Evolutionary conservation across 345 rosid genomes (phyloP).

Genomic region (Turnera subulata): DNA sequence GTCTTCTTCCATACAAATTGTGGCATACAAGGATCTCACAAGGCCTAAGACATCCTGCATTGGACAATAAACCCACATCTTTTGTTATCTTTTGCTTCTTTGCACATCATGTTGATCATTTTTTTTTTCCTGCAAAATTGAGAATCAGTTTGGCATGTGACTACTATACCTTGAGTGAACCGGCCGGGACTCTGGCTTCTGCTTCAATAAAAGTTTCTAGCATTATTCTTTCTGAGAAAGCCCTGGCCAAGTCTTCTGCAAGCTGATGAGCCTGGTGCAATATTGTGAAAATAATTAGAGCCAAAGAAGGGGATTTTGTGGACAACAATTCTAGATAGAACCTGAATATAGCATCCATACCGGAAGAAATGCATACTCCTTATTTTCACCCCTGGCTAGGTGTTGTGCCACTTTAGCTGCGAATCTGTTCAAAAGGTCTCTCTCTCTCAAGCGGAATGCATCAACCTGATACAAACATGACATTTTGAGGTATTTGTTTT

Average conservation of each 20-base stretch:
- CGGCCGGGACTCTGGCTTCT: slow-evolving; percentile 44
- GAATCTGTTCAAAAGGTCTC: slow-evolving; percentile 72
- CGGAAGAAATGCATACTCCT: slow-evolving; percentile 53
- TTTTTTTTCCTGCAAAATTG: too few relatives aligned
- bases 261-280: slow-evolving; percentile 82
- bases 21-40: slow-evolving; percentile 66
- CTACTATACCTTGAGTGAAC: slow-evolving; percentile 61
- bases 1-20: slow-evolving; percentile 72
- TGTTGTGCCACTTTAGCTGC: slow-evolving; percentile 50
- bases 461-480: slow-evolving; percentile 42
- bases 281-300: too few relatives aligned
- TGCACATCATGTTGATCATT: too few relatives aligned
- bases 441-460: slow-evolving; percentile 69
- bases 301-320: too few relatives aligned
- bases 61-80: too few relatives aligned
- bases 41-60: slow-evolving; percentile 53
- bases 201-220: too few relatives aligned
- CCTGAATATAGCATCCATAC: slow-evolving; percentile 34
- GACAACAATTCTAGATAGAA: slow-evolving; percentile 4
- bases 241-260: slow-evolving; percentile 86
- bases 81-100: too few relatives aligned
- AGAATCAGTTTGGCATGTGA: too few relatives aligned
- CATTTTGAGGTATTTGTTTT: background rate
- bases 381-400: slow-evolving; percentile 63
- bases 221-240: slow-evolving; percentile 72